Evolutionary conservation across 768 basidiomycete species (phyloP), one percentile per base, ranked within the genome.

Genomic region (Hypholoma sublateritium): DNA sequence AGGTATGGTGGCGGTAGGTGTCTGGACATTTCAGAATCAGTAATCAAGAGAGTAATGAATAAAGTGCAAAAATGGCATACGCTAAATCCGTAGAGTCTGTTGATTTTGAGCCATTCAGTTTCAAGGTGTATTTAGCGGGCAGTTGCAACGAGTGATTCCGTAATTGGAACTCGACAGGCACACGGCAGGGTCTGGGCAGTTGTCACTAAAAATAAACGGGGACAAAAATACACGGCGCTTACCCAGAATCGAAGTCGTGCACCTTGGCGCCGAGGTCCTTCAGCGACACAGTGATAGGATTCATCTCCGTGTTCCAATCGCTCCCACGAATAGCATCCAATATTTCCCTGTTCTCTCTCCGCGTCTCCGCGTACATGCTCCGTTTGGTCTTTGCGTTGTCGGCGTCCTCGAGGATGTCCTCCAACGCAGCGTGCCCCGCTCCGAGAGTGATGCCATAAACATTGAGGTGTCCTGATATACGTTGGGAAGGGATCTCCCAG

Each of bases 311-410:
- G 59, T 93, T 93, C 84, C 94, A 88, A 67, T 88, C 85, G 58
- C 87, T 87, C 4, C 76, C 70, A 35, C 83, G 76, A 41, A 97
- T 80, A 8, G 86, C 83, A 49, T 84, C 76, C 50, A 95, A 65
- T 32, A 95, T 72, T 50, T 85, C 84, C 61, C 70, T 69, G 65
- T 84, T 85, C 70, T 94, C 86, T 47, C 88, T 78, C 59, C 82
- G 83, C 4, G 94, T 96, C 75, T 98, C 93, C 19, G 92, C 93
- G 66, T 93, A 98, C 82, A 97, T 93, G 60, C 84, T 92, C 44
- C 93, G 81, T 58, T 86, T 89, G 21, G 79, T 79, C 70, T 91
- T 90, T 11, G 80, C 79, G 44, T 72, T 75, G 64, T 86, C 85
- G 9, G 82, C 80, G 17, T 80, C 77, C 47, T 82, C 77, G 5